Percentiles rank a stretch among this genome's conserved stretches.
Conservation (phyloP, 2,329 filamentous ascomycete species). For the Aspergillus sp. region DNA sequence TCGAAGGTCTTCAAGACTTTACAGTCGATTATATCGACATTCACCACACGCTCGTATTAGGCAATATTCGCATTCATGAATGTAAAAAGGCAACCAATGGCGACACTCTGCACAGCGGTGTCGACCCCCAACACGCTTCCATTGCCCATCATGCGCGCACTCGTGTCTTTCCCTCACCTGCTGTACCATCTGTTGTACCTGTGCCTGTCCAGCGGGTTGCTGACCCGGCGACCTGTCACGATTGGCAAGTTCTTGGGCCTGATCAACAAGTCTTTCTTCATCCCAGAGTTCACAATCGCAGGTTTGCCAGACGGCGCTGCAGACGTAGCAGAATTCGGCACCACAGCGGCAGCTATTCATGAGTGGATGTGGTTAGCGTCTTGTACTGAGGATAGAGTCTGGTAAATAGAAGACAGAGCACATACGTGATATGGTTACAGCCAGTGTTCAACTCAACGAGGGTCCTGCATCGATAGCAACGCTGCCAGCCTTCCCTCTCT, state of each 20-base stretch:
- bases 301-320: constrained; percentile 20
- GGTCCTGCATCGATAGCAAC: constrained; percentile 68
- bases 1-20: not conserved
- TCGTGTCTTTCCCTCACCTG: constrained; percentile 9
- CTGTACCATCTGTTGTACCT: no score
- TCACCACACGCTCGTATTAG: constrained; percentile 3
- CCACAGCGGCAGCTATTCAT: constrained; percentile 23
- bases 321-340: constrained; percentile 28
- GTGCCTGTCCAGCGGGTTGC: no score
- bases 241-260: constrained; percentile 4
- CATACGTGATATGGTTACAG: constrained; percentile 33
- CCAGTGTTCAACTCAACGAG: constrained; percentile 31
- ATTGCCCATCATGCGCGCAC: constrained; percentile 9
- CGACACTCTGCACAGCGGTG: constrained; percentile 6
- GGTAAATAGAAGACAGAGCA: not conserved
- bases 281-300: constrained; percentile 23
- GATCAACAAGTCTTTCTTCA: constrained; percentile 16
- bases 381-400: no score
- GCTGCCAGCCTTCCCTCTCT: constrained; percentile 66
- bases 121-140: constrained; percentile 2
- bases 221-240: not conserved
- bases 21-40: constrained; percentile 10
- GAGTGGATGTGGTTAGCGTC: constrained; percentile 2
- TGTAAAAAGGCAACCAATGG: constrained; percentile 3
- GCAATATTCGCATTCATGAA: constrained; percentile 6